Evolutionary conservation across 2,329 filamentous ascomycete genomes (phyloP).

Genomic region (Cadophora sp.): DNA sequence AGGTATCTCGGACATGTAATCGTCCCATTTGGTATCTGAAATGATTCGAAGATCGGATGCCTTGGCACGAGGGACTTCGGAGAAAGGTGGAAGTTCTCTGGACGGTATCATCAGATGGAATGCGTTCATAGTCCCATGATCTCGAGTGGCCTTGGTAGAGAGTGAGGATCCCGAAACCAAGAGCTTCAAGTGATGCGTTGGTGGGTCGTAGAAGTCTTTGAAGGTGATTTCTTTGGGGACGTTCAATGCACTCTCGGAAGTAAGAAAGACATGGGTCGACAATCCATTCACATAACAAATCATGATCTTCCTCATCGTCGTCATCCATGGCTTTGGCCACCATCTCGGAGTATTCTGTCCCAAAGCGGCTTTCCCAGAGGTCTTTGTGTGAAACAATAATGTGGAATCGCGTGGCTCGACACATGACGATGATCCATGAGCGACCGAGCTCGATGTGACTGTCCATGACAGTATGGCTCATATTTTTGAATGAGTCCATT

Average conservation of each 20-base stretch:
- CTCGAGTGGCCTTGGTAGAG: constrained; percentile 23
- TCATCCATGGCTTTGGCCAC: constrained; percentile 25
- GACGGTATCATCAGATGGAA: constrained; percentile 29
- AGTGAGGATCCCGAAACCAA: constrained; percentile 22
- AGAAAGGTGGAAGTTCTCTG: constrained; percentile 24
- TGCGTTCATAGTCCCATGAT: constrained; percentile 27
- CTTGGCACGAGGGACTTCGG: constrained; percentile 18
- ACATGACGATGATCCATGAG: constrained; percentile 25
- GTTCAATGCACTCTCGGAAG: constrained; percentile 26
- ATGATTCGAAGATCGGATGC: constrained; percentile 21
- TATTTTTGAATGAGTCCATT: constrained; percentile 24
- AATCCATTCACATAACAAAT: constrained; percentile 27
- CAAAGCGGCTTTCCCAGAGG: constrained; percentile 23
- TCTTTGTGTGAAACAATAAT: constrained; percentile 25
- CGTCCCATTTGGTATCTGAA: constrained; percentile 2
- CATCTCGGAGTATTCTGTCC: constrained; percentile 23
- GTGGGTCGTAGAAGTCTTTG: constrained; percentile 26
- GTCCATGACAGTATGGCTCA: constrained; percentile 19
- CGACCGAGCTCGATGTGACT: constrained; percentile 20
- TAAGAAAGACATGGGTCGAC: constrained; percentile 30
- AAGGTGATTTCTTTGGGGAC: constrained; percentile 28
- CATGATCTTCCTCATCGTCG: constrained; percentile 26
- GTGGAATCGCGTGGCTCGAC: constrained; percentile 23
- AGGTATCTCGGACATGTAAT: constrained; percentile 27
- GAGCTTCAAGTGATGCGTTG: constrained; percentile 30